Conservation (phyloP, 768 basidiomycete species). For the Boletales sp. region DNA sequence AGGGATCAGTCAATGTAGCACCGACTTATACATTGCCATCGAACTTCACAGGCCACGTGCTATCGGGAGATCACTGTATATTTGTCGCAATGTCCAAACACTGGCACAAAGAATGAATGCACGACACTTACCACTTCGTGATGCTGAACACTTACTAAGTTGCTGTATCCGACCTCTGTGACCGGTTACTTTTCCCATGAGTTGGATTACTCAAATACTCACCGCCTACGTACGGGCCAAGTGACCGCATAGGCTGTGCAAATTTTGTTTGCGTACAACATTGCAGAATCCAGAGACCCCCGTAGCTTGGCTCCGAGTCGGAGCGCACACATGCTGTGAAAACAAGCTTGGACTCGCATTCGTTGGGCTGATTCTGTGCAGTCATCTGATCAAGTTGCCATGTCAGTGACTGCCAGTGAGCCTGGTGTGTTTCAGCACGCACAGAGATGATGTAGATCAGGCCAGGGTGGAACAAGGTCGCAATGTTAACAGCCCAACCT, state of each 20-base stretch:
- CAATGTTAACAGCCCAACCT: conserved; percentile 21
- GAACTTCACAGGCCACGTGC: conserved; percentile 17
- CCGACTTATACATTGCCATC: conserved; percentile 7
- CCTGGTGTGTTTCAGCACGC: conserved; percentile 13
- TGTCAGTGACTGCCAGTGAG: background rate
- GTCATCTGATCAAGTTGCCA: background rate
- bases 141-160: background rate
- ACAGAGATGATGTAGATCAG: conserved; percentile 6
- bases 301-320: background rate
- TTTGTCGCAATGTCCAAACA: conserved; percentile 15
- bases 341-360: background rate
- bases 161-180: conserved; percentile 14
- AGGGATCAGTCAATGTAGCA: conserved; percentile 14
- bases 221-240: conserved; percentile 22
- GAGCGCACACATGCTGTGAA: background rate
- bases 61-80: background rate
- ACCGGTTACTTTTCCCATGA: conserved; percentile 18
- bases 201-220: conserved; percentile 9
- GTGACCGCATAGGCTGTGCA: conserved; percentile 24
- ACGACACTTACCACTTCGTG: background rate
- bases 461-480: conserved; percentile 24
- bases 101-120: background rate
- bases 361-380: too few relatives aligned
- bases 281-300: conserved; percentile 1
- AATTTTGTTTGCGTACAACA: background rate